Base-by-base conservation (phyloP, 192 early-diverging fungal species). In the Entophlyctis luteolus region DNA sequence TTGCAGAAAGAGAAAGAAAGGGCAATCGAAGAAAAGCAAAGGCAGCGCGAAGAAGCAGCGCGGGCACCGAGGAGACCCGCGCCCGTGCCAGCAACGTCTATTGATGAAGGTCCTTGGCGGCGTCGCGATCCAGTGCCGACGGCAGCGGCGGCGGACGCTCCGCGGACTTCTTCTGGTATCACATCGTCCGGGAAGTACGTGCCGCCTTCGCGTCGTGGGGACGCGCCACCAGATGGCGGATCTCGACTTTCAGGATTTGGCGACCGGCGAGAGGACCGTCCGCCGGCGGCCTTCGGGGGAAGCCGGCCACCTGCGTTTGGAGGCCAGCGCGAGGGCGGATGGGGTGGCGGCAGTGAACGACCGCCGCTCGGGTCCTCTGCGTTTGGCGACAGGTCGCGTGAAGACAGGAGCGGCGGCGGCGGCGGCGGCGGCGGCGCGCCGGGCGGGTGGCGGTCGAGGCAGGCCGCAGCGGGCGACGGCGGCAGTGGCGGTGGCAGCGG, bases 1-100 rank as follows among this genome's bases (percentile, higher is more conserved):
- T 55, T 53, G 28, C 52, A 63, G 31, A 58, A 53, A 8, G 72
- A 77, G 56, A 67, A 68, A 25, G 75, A 73, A 35, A 25, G 35
- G 6, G 72, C 27, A 1, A 60, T 59, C 50, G 77, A 75, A 55
- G 69, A 70, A 34, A 42, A 23, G 23, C 38, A 35, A 48, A 56
- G 35, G 48, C 62, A 62, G 55, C 35, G 56, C 48, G 23, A 31
- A 35, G 55, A 56, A 42, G 48, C 62, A 62, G 55, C 35, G 56
- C 48, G 63, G 56, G 31, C 45, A 56, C 49, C 62, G 57, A n/a
- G n/a, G n/a, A n/a, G n/a, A 42, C 62, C 62, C 22, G 1, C 38
- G 45, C 60, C 39, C 16, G 12, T 33, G 38, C 25, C 70, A 68
- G n/a, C 23, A 62, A 36, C 10, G n/a, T 8, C 52, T 12, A 28